Base-by-base conservation (phyloP, 2,329 filamentous ascomycete genomes). In the Penicillium aurantiogriseum region DNA sequence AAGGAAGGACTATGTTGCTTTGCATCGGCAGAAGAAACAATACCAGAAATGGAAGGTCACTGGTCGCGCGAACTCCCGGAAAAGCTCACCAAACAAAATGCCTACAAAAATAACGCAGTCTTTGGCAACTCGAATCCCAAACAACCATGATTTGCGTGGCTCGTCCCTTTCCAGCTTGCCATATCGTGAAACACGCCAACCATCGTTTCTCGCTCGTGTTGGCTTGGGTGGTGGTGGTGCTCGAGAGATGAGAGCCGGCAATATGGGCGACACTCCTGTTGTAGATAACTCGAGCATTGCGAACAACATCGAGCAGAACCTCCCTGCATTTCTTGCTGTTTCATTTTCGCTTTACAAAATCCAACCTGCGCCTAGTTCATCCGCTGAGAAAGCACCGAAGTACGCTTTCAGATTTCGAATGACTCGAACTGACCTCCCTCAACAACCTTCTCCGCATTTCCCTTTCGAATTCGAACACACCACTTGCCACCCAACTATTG, bases 1-100 rank as follows among this genome's bases (percentile, higher is more conserved):
- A 49, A 60, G 59, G 19, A 55, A 53, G 11, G 56, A 66, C 39
- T 52, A 64, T 31, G 43, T 59, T 25, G 38, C 56, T 19, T 56
- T 42, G 6, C 51, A 64, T 39, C 57, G 57, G 15, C 61, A 58
- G 39, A 52, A 56, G 23, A 65, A 61, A 39, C 59, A 65, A 27
- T 51, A 33, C 23, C 61, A 54, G 33, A 65, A 61, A 19, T 66
- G 64, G 65, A 61, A 40, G 53, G 29, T 39, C 5, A 25, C 51
- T n/a, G 43, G 45, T 38, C 59, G 49, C 31, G 27, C 43, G 35
- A 50, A 48, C 19, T 23, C 36, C 29, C 59, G 57, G 25, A 54
- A 59, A 17, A 5, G 19, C n/a, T 57, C 61, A 39, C 55, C 60
- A 11, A 46, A 45, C 49, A 59, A 52, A n/a, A 63, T 53, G 31